Base-by-base conservation (phyloP, 306 rosid genomes). In the Rosa rugosa region DNA sequence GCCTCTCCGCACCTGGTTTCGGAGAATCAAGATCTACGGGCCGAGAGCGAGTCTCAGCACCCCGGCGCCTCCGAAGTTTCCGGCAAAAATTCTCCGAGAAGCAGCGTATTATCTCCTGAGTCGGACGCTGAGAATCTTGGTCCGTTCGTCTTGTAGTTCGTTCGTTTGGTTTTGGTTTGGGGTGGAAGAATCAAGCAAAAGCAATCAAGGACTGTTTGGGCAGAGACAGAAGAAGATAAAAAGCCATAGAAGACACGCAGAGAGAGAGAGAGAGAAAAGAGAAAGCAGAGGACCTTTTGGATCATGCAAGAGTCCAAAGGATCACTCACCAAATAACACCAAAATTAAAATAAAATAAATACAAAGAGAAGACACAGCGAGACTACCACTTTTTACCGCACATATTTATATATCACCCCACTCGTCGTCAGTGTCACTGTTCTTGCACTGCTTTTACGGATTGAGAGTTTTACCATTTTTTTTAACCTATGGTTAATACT, bases 221-320 rank as follows among this genome's bases (percentile, higher is more conserved):
- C 36, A 31, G 36, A 3, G 36, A 87, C 69, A 79, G 88, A 72
- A 22, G 77, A 63, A 82, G 82, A 85, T 80, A 84, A 79, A 81
- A 84, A 76, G 79, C 75, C 80, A 77, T 62, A 25, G 78, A 69
- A 80, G 59, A 63, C 54, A 18, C 77, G 77, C 64, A 75, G 71
- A 77, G n/a, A 27, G 74, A 49, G 53, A 31, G 36, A 31, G 36
- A n/a, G 31, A 46, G 53, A 22, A 18, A 4, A 46, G 45, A 75
- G 45, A 75, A 8, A 11, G 34, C 2, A 22, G 72, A 69, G 75
- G 60, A 62, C 31, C 22, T 86, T 84, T 77, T 75, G 82, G 85
- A 83, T 85, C 84, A 85, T 87, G 82, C 83, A 82, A 85, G 57
- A 80, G 73, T 87, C 88, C 92, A 88, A 90, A 85, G 75, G 36